Evolutionary conservation across 1,139 yeast species (phyloP).

Genomic region (Taphrina communis): DNA sequence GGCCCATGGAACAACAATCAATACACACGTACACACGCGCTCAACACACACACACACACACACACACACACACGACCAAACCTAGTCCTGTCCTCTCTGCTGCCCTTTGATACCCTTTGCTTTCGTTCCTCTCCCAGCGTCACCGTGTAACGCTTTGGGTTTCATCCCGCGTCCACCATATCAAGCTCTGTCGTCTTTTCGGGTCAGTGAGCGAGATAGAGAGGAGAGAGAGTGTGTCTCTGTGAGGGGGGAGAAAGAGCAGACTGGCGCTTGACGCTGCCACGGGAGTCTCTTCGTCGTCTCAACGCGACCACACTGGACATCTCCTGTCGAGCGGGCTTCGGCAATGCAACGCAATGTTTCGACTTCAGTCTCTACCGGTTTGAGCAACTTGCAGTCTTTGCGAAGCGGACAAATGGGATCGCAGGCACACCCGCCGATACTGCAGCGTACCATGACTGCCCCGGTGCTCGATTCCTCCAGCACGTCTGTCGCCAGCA

Average conservation of each 20-base stretch:
- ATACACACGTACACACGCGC: constrained; percentile 4
- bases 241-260: neutral
- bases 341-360: constrained; percentile 14
- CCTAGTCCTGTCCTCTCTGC: neutral
- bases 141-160: neutral
- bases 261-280: constrained; percentile 12
- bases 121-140: neutral
- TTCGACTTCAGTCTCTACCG: constrained; percentile 20
- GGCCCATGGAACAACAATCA: constrained; percentile 13
- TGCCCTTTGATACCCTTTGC: neutral
- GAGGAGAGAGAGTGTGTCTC: no score
- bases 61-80: neutral
- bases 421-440: constrained; percentile 16
- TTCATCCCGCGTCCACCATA: neutral
- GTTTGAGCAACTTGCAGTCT: neutral
- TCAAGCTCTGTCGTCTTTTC: neutral
- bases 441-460: constrained; percentile 38
- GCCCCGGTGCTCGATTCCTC: constrained; percentile 27
- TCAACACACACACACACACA: neutral
- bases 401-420: neutral
- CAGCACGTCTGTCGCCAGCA: constrained; percentile 4
- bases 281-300: constrained; percentile 5
- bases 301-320: neutral
- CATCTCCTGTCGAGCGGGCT: constrained; percentile 15
- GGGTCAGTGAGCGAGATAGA: no score